phyloP scores from a whole-genome alignment of 257 asterid genomes.

The Anisodus tanguticus region DNA sequence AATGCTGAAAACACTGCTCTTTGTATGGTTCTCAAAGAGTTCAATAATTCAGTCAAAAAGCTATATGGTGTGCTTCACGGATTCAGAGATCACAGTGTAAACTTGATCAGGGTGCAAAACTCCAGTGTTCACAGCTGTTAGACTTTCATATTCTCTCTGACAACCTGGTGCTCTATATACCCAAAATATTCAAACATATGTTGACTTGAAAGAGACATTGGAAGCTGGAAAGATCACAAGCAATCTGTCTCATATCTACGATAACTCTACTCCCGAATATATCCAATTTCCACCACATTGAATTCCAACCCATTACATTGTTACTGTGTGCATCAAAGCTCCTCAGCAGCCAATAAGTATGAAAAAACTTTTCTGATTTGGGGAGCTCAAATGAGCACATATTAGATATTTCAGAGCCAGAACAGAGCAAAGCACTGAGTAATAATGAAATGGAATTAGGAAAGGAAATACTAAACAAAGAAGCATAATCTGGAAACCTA shows the following conservation, averaged over 20 bases:
- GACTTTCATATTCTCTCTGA: slow-evolving; percentile 97
- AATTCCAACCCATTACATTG: slow-evolving; percentile 96
- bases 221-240: not conserved
- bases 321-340: slow-evolving; percentile 83
- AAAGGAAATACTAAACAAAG: not conserved
- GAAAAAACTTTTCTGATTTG: slow-evolving; percentile 23
- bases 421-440: not conserved
- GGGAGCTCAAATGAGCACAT: not conserved
- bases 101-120: slow-evolving; percentile 97
- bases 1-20: too few relatives aligned
- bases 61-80: not conserved
- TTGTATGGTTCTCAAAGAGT: not conserved
- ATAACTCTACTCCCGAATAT: slow-evolving; percentile 91
- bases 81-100: not conserved
- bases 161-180: slow-evolving; percentile 86
- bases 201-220: slow-evolving; percentile 24
- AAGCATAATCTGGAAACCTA: slow-evolving; percentile 39
- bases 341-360: slow-evolving; percentile 55
- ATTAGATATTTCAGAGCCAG: not conserved
- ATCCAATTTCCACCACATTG: slow-evolving; percentile 95
- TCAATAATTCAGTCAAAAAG: too few relatives aligned
- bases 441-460: not conserved
- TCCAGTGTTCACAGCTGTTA: slow-evolving; percentile 93
- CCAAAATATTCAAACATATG: slow-evolving; percentile 31
- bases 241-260: not conserved